A percentile compares a stretch with the other conserved stretches of the same genome.
Conservation (phyloP, 306 rosid species). For the Biancaea sappan region DNA sequence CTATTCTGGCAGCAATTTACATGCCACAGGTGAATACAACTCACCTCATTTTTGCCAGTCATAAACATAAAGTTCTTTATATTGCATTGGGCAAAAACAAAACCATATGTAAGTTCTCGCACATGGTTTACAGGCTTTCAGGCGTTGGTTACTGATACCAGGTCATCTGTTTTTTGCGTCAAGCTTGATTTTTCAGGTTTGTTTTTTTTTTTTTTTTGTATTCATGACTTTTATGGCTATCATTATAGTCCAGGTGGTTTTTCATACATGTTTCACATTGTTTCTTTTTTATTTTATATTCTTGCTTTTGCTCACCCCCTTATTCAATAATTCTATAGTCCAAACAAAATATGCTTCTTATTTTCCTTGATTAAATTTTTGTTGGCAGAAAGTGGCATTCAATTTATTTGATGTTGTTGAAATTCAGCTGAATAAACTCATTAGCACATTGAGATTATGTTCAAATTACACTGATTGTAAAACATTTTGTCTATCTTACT, state of each 20-base stretch:
- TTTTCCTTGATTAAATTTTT: background rate
- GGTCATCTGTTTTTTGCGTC: conserved; percentile 66
- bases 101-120: conserved; percentile 23
- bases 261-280: conserved; percentile 1
- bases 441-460: background rate
- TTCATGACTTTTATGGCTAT: conserved; percentile 1
- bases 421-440: background rate
- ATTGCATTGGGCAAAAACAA: background rate
- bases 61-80: background rate
- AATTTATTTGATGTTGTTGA: background rate
- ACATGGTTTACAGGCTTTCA: conserved; percentile 73
- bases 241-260: conserved; percentile 24
- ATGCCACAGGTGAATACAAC: conserved; percentile 71
- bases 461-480: background rate
- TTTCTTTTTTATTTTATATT: background rate
- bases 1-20: conserved; percentile 71
- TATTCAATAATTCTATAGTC: background rate
- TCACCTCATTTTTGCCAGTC: conserved; percentile 19
- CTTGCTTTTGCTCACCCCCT: conserved; percentile 11
- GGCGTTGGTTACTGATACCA: conserved; percentile 76
- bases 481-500: background rate
- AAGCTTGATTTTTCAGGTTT: conserved; percentile 82
- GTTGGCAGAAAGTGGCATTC: background rate
- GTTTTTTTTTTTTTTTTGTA: conserved; percentile 40
- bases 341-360: conserved; percentile 5